A percentile compares a stretch with the other conserved stretches of the same genome.
phyloP scores from a whole-genome alignment of 306 rosid species.

The Casuarina cunninghamiana region DNA sequence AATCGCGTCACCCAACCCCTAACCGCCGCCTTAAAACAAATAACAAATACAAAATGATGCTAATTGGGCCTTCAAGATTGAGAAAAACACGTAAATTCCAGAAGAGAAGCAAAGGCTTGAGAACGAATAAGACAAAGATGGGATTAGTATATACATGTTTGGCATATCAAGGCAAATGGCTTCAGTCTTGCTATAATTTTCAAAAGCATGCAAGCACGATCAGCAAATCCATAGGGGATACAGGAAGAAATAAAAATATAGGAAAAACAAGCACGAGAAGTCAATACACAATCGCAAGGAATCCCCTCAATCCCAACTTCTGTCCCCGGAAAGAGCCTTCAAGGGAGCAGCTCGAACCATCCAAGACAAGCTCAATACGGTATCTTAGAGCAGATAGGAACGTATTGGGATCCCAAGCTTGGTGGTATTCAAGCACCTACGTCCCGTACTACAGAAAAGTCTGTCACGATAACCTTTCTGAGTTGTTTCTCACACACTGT shows the following conservation, averaged over 20 bases:
- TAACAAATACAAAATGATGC: no score
- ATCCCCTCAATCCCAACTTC: conserved; percentile 10
- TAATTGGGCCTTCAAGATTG: no score
- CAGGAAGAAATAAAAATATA: conserved; percentile 24
- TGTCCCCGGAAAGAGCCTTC: conserved; percentile 15
- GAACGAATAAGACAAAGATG: neutral
- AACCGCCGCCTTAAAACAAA: no score
- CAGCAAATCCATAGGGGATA: conserved; percentile 15
- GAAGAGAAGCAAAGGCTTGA: neutral
- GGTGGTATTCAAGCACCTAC: conserved; percentile 30
- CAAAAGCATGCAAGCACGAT: conserved; percentile 5
- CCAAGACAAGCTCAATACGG: conserved; percentile 36
- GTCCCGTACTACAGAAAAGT: conserved; percentile 24
- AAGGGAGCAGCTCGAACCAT: conserved; percentile 27
- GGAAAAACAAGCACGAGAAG: neutral
- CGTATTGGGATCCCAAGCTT: conserved; percentile 30
- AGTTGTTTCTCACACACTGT: conserved; percentile 21
- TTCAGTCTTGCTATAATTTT: conserved; percentile 5
- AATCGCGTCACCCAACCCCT: no score
- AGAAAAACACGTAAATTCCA: neutral
- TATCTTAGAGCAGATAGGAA: conserved; percentile 41
- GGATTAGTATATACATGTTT: conserved; percentile 4
- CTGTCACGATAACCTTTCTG: conserved; percentile 1
- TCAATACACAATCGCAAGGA: conserved; percentile 31
- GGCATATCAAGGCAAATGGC: conserved; percentile 23